A percentile compares a stretch with the other conserved stretches of the same genome.
Conservation (phyloP, 352 stramenopile genomes). For the Phytophthora crassamura region DNA sequence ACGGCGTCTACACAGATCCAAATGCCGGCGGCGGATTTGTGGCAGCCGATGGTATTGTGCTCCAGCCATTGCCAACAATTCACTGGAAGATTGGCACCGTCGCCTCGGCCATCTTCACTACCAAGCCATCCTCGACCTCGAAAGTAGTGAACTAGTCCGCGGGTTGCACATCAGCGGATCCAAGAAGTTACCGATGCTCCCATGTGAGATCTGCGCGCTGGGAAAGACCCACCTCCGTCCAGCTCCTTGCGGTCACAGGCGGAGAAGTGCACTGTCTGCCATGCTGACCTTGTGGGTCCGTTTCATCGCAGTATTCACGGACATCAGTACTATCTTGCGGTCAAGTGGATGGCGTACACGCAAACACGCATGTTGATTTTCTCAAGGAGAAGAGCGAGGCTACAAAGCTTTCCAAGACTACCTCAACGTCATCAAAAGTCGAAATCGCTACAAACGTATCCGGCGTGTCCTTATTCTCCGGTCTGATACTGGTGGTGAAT, state of each 20-base stretch:
- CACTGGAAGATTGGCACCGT: conserved; percentile 11
- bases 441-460: too few relatives aligned
- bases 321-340: conserved; percentile 4
- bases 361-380: too few relatives aligned
- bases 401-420: not conserved
- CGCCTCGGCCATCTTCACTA: not conserved
- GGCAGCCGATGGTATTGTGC: too few relatives aligned
- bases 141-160: not conserved
- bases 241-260: not conserved
- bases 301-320: conserved; percentile 13
- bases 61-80: not conserved
- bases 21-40: not conserved
- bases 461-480: too few relatives aligned
- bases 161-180: not conserved
- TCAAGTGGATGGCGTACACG: too few relatives aligned
- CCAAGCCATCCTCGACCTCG: conserved; percentile 3
- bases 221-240: not conserved
- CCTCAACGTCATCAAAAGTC: not conserved
- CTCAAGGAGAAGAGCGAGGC: too few relatives aligned
- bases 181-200: not conserved
- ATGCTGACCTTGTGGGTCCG: conserved; percentile 5
- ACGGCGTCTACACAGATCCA: not conserved
- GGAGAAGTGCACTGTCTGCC: conserved; percentile 11
- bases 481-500: too few relatives aligned
- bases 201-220: conserved; percentile 5